Percentiles rank a stretch among this genome's conserved stretches.
Conservation (phyloP, 345 rosid genomes). For the Rhodomyrtus tomentosa region DNA sequence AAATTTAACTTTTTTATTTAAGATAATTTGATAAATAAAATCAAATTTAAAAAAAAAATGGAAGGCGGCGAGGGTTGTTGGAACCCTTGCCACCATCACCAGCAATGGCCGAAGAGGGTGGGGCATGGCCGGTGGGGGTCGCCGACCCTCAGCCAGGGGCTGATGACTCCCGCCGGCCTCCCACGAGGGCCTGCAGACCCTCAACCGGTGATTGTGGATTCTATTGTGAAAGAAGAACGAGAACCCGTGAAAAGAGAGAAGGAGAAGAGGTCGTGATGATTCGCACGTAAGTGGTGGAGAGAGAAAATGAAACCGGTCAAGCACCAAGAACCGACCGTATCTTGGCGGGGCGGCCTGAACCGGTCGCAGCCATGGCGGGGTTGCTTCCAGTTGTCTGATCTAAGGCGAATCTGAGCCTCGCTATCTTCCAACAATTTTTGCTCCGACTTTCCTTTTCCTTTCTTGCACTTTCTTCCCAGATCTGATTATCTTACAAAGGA, state of each 20-base stretch:
- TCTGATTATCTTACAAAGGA: neutral
- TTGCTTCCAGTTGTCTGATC: conserved; percentile 1
- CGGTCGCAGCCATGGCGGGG: conserved; percentile 10
- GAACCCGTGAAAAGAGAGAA: neutral
- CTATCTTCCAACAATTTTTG: neutral
- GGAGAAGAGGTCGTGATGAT: conserved; percentile 1
- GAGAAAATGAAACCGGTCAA: neutral
- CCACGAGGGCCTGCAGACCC: no score
- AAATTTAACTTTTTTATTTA: no score
- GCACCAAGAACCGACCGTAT: neutral
- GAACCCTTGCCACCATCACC: no score
- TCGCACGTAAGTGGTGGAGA: neutral
- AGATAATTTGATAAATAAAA: no score
- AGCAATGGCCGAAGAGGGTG: no score
- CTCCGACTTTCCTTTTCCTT: neutral
- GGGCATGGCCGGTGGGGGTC: no score
- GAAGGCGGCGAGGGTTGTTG: no score
- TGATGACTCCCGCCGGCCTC: no score
- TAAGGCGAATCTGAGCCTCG: conserved; percentile 6
- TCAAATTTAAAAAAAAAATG: no score
- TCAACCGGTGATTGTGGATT: neutral
- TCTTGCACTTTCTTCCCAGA: neutral
- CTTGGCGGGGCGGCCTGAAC: conserved; percentile 5
- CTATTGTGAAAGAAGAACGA: neutral
- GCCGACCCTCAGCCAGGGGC: no score